Conservation (phyloP, 495 filamentous ascomycete genomes). For the Neurospora sp. region DNA sequence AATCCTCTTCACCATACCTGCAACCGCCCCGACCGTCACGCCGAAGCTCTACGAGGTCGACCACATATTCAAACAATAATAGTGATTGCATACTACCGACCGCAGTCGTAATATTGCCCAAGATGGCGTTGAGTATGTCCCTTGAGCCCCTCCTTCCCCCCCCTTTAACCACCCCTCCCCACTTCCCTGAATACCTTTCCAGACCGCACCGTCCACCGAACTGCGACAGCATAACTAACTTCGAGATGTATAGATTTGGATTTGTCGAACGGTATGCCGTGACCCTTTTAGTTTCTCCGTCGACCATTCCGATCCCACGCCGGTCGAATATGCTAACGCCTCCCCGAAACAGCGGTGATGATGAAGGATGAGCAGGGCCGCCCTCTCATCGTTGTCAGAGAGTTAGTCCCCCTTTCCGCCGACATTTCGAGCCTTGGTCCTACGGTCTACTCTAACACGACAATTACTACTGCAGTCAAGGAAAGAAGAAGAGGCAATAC, state of each 20-base stretch:
- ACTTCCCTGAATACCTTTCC: background rate
- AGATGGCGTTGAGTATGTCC: slow-evolving; percentile 41
- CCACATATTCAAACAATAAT: slow-evolving; percentile 1
- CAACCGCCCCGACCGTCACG: background rate
- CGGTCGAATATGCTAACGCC: background rate
- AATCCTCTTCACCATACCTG: slow-evolving; percentile 2
- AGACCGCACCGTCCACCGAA: slow-evolving; percentile 1
- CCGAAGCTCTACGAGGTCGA: slow-evolving; percentile 1
- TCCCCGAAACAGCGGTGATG: slow-evolving; percentile 33
- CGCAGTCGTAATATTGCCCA: slow-evolving; percentile 10
- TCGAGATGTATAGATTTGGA: slow-evolving; percentile 32
- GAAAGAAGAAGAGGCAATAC: slow-evolving; percentile 94
- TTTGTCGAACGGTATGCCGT: slow-evolving; percentile 38
- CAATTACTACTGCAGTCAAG: slow-evolving; percentile 53
- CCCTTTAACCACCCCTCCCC: background rate
- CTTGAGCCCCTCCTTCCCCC: background rate
- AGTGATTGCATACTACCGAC: background rate
- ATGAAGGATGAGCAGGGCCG: slow-evolving; percentile 86
- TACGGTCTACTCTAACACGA: slow-evolving; percentile 9
- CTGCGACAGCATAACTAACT: slow-evolving; percentile 18
- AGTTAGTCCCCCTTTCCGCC: slow-evolving; percentile 51
- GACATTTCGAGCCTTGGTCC: slow-evolving; percentile 1
- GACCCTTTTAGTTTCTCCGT: background rate
- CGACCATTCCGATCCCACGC: background rate
- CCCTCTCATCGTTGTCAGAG: slow-evolving; percentile 96